Percentiles rank a stretch among this genome's conserved stretches.
These are phyloP conservation scores for Murraya koenigii DNA, from an alignment of 345 rosid genomes.

Conservation along the genomic window DNA sequence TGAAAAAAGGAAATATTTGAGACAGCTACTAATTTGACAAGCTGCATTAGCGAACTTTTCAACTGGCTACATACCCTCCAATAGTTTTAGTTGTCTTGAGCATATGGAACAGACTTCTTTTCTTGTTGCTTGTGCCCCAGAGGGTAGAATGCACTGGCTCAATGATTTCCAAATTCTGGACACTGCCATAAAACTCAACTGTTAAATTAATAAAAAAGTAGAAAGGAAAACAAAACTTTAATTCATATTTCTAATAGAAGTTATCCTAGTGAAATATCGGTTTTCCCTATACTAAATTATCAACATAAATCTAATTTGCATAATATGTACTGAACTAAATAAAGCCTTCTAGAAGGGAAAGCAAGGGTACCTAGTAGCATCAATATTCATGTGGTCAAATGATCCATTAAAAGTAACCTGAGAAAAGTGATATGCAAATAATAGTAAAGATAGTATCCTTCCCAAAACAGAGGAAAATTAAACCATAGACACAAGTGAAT, in stretches of 20 bases:
- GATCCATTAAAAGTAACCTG: slow-evolving; percentile 98
- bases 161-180: slow-evolving; percentile 86
- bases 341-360: slow-evolving; percentile 11
- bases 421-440: slow-evolving; percentile 1
- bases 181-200: slow-evolving; percentile 48
- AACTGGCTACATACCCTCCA: slow-evolving; percentile 66
- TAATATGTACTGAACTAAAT: slow-evolving; percentile 3
- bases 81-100: slow-evolving; percentile 92
- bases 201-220: slow-evolving; percentile 7
- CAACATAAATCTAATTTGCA: neutral
- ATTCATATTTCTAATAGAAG: neutral
- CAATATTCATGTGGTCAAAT: slow-evolving; percentile 93
- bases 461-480: slow-evolving; percentile 5
- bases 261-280: neutral
- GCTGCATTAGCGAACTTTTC: slow-evolving; percentile 9
- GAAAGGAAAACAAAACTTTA: neutral
- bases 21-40: slow-evolving; percentile 12
- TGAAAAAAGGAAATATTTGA: neutral
- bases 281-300: neutral
- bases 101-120: slow-evolving; percentile 92
- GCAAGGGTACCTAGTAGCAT: slow-evolving; percentile 76
- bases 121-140: slow-evolving; percentile 88
- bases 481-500: neutral
- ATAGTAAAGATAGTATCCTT: slow-evolving; percentile 14
- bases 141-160: slow-evolving; percentile 82